These are phyloP conservation scores for Hura crepitans DNA, from an alignment of 441 rosid species.

Conservation along the genomic window DNA sequence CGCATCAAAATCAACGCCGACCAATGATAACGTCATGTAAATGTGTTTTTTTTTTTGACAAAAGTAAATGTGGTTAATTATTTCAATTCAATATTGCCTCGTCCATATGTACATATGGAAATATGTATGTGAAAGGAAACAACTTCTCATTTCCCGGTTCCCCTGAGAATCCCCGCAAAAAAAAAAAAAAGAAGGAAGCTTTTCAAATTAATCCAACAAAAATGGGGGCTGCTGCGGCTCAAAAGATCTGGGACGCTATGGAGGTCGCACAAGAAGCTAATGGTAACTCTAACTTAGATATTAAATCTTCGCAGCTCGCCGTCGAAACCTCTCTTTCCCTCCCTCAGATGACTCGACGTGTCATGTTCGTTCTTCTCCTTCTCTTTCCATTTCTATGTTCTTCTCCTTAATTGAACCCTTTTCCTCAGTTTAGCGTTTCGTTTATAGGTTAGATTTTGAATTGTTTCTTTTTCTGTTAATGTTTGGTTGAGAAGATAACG, in stretches of 20 bases:
- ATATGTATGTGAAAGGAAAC: too few species aligned
- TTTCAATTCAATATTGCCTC: too few species aligned
- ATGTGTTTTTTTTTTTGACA: too few species aligned
- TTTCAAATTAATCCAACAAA: too few species aligned
- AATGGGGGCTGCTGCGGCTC: neutral
- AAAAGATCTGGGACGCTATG: conserved; percentile 41
- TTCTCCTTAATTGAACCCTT: too few species aligned
- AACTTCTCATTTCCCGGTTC: too few species aligned
- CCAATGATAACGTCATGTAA: too few species aligned
- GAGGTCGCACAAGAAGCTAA: conserved; percentile 27
- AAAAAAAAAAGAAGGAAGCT: too few species aligned
- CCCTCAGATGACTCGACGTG: conserved; percentile 44
- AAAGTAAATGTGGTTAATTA: too few species aligned
- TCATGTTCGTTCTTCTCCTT: conserved; percentile 47
- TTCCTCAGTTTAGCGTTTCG: neutral
- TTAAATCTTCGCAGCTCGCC: conserved; percentile 42
- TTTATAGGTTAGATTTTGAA: neutral
- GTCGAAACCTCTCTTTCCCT: conserved; percentile 56
- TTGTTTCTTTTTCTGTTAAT: neutral
- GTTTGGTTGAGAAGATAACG: conserved; percentile 1
- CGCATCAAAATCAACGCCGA: too few species aligned
- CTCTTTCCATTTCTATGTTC: neutral
- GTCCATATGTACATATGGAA: too few species aligned
- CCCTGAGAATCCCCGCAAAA: too few species aligned
- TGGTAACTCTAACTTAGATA: neutral